A percentile compares a stretch with the other conserved stretches of the same genome.
These are phyloP conservation scores for Tolypocladium inflatum DNA, from an alignment of 2,329 filamentous ascomycete species.

Conservation along the genomic window DNA sequence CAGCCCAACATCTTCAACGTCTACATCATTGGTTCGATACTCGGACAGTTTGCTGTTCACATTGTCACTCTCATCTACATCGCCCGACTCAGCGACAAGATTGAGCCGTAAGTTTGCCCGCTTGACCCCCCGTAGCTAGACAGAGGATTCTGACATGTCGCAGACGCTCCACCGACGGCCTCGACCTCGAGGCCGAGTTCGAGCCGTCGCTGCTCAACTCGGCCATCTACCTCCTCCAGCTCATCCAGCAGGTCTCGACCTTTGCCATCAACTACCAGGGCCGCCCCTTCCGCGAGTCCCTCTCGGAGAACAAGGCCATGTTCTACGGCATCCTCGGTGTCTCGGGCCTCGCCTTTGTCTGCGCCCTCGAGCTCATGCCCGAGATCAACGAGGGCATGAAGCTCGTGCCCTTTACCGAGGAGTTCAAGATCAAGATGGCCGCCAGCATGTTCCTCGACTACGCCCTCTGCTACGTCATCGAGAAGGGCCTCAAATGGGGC, in stretches of 20 bases:
- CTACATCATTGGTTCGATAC: constrained; percentile 96
- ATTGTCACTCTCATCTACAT: constrained; percentile 92
- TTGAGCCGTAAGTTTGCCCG: constrained; percentile 64
- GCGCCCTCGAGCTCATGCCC: constrained; percentile 89
- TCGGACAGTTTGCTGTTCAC: constrained; percentile 94
- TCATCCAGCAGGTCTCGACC: constrained; percentile 98
- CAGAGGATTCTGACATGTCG: not conserved
- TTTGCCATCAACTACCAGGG: constrained; percentile 99
- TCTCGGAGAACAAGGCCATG: constrained; percentile 95
- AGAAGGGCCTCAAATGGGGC: constrained; percentile 71
- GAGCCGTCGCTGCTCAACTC: constrained; percentile 89
- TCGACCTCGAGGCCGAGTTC: constrained; percentile 94
- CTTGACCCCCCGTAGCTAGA: too few species aligned
- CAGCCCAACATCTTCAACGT: constrained; percentile 99
- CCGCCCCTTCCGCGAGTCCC: constrained; percentile 90
- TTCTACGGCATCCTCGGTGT: constrained; percentile 93
- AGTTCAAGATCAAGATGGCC: constrained; percentile 86
- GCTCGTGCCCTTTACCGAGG: constrained; percentile 77
- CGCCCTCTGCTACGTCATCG: constrained; percentile 75
- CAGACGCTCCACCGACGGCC: constrained; percentile 40
- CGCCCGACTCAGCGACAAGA: constrained; percentile 73
- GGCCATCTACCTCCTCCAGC: constrained; percentile 90
- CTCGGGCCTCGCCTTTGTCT: constrained; percentile 82
- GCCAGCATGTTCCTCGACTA: constrained; percentile 82
- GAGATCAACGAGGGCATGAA: constrained; percentile 91